A percentile compares a stretch with the other conserved stretches of the same genome.
Evolutionary conservation across 441 rosid species (phyloP).

Genomic region (Adansonia grandidieri): DNA sequence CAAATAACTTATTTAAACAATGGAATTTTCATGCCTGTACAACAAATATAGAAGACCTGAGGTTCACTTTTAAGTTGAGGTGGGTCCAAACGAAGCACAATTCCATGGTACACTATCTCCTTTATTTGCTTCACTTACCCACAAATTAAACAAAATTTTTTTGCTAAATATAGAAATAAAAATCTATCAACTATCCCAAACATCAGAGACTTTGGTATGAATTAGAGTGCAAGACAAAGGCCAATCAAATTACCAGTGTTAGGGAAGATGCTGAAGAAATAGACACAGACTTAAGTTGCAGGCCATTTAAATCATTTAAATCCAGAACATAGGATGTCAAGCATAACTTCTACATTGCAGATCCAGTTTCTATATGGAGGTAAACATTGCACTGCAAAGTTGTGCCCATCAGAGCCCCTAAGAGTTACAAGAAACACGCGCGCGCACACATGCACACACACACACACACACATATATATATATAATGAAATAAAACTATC

Average conservation of each 20-base stretch:
- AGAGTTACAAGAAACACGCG: neutral
- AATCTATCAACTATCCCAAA: neutral
- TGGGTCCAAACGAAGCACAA: neutral
- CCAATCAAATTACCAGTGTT: neutral
- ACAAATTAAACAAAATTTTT: neutral
- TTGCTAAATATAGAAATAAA: neutral
- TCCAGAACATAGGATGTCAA: conserved; percentile 1
- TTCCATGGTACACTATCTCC: neutral
- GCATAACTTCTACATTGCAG: neutral
- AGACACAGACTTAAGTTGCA: neutral
- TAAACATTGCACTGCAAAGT: neutral
- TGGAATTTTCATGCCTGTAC: neutral
- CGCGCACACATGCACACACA: too few relatives aligned
- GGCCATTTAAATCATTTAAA: neutral
- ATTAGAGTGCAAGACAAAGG: conserved; percentile 1
- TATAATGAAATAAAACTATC: neutral
- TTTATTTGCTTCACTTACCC: neutral
- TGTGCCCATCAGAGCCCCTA: neutral
- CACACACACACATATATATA: neutral
- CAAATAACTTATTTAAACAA: neutral
- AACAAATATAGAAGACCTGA: neutral
- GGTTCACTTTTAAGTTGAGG: conserved; percentile 2
- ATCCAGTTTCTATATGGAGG: neutral
- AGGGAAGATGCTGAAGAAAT: conserved; percentile 11
- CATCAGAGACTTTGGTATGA: neutral